Evolutionary conservation across 352 stramenopile species (phyloP).

Genomic region (Phytopythium chamaehyphon): DNA sequence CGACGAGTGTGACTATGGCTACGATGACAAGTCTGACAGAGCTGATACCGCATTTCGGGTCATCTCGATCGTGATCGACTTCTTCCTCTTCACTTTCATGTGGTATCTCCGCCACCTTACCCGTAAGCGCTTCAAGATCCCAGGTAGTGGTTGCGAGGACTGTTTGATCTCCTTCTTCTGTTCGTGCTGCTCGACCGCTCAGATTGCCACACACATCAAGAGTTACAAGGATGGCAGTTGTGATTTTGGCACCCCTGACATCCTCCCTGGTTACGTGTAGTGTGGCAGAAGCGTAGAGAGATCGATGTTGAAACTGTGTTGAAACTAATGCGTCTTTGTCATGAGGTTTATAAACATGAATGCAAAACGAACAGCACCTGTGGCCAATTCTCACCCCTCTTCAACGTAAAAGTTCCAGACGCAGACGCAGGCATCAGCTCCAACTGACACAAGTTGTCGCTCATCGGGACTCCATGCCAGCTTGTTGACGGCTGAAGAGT

Average conservation of each 20-base stretch:
- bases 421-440: constrained; percentile 86
- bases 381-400: constrained; percentile 9
- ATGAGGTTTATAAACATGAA: neutral
- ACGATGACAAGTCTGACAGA: neutral
- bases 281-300: neutral
- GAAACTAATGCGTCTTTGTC: neutral
- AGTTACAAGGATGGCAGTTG: constrained; percentile 46
- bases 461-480: constrained; percentile 89
- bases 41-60: neutral
- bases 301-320: too few relatives aligned
- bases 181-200: constrained; percentile 31
- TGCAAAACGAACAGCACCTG: neutral
- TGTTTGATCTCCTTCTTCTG: constrained; percentile 25
- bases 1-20: constrained; percentile 4
- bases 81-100: constrained; percentile 4
- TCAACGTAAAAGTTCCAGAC: constrained; percentile 90
- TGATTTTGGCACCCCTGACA: constrained; percentile 29
- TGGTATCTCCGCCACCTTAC: constrained; percentile 19
- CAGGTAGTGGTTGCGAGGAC: constrained; percentile 17
- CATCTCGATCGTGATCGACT: neutral
- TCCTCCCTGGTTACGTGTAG: constrained; percentile 37
- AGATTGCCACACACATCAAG: constrained; percentile 47
- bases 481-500: constrained; percentile 69
- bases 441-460: constrained; percentile 88
- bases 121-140: constrained; percentile 22